Percentiles rank a stretch among this genome's conserved stretches.
Evolutionary conservation across 192 early-diverging fungal genomes (phyloP).

Genomic region (Umbelopsis ramanniana): DNA sequence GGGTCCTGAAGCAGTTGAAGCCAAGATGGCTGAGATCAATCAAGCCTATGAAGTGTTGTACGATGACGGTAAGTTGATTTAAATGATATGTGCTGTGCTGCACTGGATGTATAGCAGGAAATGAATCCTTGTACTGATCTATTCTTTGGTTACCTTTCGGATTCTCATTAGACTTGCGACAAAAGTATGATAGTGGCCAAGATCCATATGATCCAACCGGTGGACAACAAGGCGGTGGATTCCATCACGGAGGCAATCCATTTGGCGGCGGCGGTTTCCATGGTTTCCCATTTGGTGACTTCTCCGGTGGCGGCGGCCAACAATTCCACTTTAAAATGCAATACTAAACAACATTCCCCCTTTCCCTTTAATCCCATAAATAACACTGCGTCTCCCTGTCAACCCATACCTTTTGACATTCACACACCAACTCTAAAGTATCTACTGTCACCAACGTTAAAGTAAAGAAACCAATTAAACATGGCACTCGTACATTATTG

Average conservation of each 20-base stretch:
- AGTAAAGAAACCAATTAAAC: too few relatives aligned
- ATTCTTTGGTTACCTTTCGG: too few relatives aligned
- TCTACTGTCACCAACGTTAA: too few relatives aligned
- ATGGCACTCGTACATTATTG: too few relatives aligned
- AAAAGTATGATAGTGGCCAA: slow-evolving; percentile 74
- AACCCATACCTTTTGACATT: not conserved
- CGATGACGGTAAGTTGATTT: slow-evolving; percentile 51
- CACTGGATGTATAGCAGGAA: too few relatives aligned
- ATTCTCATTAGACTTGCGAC: slow-evolving; percentile 50
- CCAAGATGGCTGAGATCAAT: slow-evolving; percentile 94
- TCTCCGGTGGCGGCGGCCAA: slow-evolving; percentile 10
- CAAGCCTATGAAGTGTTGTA: slow-evolving; percentile 88
- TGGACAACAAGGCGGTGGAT: slow-evolving; percentile 61
- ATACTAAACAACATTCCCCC: not conserved
- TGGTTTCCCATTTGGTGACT: slow-evolving; percentile 49
- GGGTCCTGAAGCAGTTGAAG: slow-evolving; percentile 73
- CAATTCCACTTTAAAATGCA: slow-evolving; percentile 15
- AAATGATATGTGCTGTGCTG: too few relatives aligned
- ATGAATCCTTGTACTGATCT: too few relatives aligned
- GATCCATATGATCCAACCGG: slow-evolving; percentile 78
- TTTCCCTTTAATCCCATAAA: not conserved
- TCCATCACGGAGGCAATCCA: slow-evolving; percentile 57
- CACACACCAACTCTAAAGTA: too few relatives aligned
- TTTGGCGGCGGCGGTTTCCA: slow-evolving; percentile 38
- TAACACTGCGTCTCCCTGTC: not conserved